phyloP scores from a whole-genome alignment of 2,329 filamentous ascomycete genomes.

The Microsporum canis region DNA sequence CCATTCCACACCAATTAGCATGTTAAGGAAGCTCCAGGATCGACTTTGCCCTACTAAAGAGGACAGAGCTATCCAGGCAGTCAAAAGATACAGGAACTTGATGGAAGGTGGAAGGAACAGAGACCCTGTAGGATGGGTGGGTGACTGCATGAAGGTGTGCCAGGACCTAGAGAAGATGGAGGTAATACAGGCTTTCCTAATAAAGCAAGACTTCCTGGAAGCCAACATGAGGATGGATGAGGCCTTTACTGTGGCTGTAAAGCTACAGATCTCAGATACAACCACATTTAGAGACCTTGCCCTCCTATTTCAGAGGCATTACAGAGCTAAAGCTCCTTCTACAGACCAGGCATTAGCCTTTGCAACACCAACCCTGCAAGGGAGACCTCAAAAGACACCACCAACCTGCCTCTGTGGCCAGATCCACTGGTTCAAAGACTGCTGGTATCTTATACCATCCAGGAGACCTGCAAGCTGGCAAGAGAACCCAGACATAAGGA shows the following conservation, averaged over 20 bases:
- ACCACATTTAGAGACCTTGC: background rate
- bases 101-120: background rate
- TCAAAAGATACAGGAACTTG: too few species aligned
- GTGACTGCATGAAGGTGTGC: background rate
- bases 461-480: background rate
- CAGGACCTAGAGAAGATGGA: background rate
- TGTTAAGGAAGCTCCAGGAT: too few species aligned
- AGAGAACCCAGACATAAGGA: background rate
- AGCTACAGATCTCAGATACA: background rate
- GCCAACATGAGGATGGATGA: background rate
- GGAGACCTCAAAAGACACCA: background rate
- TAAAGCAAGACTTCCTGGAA: background rate
- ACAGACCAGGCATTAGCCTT: background rate
- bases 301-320: background rate
- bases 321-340: background rate
- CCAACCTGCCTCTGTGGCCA: background rate
- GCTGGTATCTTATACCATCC: background rate
- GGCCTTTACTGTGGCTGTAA: background rate
- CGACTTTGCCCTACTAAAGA: too few species aligned
- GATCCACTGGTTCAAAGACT: background rate
- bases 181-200: background rate
- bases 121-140: background rate
- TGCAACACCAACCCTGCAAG: background rate
- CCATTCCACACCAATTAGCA: too few species aligned
- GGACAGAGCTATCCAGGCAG: too few species aligned